A percentile compares a stretch with the other conserved stretches of the same genome.
These are phyloP conservation scores for Wickerhamiella lipophila DNA, from an alignment of 805 yeast species.

Conservation along the genomic window DNA sequence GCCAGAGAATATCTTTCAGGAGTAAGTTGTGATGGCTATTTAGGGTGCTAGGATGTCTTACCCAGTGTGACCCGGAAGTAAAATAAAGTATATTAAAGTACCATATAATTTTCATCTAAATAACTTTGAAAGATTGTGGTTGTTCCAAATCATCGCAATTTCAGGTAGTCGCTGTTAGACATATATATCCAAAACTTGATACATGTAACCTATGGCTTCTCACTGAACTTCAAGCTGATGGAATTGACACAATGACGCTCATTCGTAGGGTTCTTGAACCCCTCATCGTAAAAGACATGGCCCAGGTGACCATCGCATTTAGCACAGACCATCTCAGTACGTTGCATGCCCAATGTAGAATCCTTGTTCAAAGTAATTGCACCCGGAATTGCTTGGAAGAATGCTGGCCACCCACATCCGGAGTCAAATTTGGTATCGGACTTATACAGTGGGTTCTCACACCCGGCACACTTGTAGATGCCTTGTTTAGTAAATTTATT, in stretches of 20 bases:
- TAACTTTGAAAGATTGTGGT: too few relatives aligned
- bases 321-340: slow-evolving; percentile 82
- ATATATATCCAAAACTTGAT: too few relatives aligned
- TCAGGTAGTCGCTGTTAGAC: too few relatives aligned
- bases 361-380: slow-evolving; percentile 55
- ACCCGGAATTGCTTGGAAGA: slow-evolving; percentile 79
- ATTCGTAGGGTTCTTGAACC: slow-evolving; percentile 75
- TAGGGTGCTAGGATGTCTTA: too few relatives aligned
- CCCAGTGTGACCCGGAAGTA: too few relatives aligned
- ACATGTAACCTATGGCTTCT: neutral
- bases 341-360: slow-evolving; percentile 54
- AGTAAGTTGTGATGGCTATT: neutral
- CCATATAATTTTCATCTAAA: too few relatives aligned
- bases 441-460: slow-evolving; percentile 65
- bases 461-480: slow-evolving; percentile 73
- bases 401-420: slow-evolving; percentile 98
- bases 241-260: slow-evolving; percentile 94
- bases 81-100: too few relatives aligned
- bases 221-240: slow-evolving; percentile 52
- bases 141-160: too few relatives aligned
- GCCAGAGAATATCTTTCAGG: slow-evolving; percentile 18
- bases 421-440: slow-evolving; percentile 74
- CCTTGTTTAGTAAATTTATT: slow-evolving; percentile 41
- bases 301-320: slow-evolving; percentile 92
- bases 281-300: slow-evolving; percentile 90